A percentile compares a stretch with the other conserved stretches of the same genome.
Conservation (phyloP, 257 asterid genomes). For the Solanum bulbocastanum region DNA sequence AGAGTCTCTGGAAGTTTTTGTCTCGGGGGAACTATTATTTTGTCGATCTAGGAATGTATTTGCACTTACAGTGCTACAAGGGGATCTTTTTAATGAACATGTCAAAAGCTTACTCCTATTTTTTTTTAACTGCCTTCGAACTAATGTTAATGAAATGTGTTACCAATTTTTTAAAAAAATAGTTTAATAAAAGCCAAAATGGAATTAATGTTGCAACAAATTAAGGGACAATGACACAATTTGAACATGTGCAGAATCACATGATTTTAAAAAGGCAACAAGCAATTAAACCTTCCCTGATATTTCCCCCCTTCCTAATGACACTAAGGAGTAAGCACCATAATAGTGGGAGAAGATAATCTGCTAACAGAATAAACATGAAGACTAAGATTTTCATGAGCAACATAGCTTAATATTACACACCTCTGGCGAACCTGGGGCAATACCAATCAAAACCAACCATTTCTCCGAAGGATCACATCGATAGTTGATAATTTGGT, state of each 20-base stretch:
- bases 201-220: neutral
- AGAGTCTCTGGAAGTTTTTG: neutral
- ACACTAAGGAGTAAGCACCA: neutral
- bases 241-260: neutral
- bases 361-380: neutral
- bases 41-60: neutral
- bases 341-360: neutral
- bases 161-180: rapidly evolving
- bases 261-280: neutral
- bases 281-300: neutral
- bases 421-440: conserved; percentile 98
- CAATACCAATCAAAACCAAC: conserved; percentile 96
- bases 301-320: neutral
- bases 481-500: conserved; percentile 88
- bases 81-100: neutral
- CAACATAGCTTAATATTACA: conserved; percentile 4
- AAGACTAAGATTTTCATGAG: neutral
- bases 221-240: neutral
- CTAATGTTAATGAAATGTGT: neutral
- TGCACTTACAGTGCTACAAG: neutral
- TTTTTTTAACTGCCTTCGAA: neutral
- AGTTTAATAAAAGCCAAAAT: neutral
- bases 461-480: conserved; percentile 98
- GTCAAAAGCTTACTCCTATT: neutral
- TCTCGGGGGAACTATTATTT: neutral